These are phyloP conservation scores for Aspergillus phoenicis DNA, from an alignment of 2,329 filamentous ascomycete species.

Conservation along the genomic window DNA sequence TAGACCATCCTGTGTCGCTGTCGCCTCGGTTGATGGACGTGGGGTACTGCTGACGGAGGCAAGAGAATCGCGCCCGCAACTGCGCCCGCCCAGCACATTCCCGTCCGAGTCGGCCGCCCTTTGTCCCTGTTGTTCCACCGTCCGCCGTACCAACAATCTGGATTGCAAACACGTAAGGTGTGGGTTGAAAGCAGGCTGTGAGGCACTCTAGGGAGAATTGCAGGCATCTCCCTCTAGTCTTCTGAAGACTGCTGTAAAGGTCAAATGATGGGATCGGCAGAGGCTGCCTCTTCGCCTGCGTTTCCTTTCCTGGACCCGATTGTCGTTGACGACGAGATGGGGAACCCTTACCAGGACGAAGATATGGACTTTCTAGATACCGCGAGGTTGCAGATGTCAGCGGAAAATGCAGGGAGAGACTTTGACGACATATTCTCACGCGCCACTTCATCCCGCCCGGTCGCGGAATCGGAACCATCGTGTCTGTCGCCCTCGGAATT, in stretches of 20 bases:
- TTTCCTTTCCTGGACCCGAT: constrained; percentile 45
- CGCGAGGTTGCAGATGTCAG: constrained; percentile 39
- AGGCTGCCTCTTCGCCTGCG: constrained; percentile 39
- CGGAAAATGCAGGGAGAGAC: constrained; percentile 41
- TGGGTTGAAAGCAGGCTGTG: constrained; percentile 8
- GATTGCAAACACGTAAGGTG: neutral
- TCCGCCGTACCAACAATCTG: neutral
- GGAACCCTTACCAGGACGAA: constrained; percentile 42
- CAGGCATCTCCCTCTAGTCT: constrained; percentile 14
- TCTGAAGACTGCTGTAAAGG: constrained; percentile 6
- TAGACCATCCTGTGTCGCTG: neutral
- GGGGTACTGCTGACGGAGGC: neutral
- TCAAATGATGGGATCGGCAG: constrained; percentile 41
- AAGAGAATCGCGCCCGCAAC: constrained; percentile 6
- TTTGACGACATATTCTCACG: constrained; percentile 47
- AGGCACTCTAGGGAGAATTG: constrained; percentile 12
- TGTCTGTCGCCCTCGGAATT: constrained; percentile 34
- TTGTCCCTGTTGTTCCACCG: neutral
- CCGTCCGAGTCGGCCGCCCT: neutral
- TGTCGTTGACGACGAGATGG: constrained; percentile 48
- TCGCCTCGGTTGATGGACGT: neutral
- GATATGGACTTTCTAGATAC: constrained; percentile 49
- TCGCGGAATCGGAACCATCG: constrained; percentile 31
- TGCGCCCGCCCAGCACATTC: constrained; percentile 1
- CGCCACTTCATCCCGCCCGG: constrained; percentile 34